Percentiles rank a stretch among this genome's conserved stretches.
Conservation (phyloP, 2,329 filamentous ascomycete genomes). For the Lachnellula cervina region DNA sequence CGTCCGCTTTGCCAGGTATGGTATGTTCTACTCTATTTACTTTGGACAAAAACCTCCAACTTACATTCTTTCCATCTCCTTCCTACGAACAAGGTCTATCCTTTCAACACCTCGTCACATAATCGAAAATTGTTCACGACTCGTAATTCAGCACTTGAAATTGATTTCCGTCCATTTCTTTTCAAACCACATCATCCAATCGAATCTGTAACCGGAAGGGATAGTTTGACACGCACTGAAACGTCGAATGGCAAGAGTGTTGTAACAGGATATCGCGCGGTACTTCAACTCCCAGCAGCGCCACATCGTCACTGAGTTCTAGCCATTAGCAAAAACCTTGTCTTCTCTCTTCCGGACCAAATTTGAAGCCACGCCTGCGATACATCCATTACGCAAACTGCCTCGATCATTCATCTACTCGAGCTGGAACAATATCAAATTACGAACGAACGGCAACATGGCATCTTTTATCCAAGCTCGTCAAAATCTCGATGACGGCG, state of each 20-base stretch:
- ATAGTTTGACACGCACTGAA: slow-evolving; percentile 13
- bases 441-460: background rate
- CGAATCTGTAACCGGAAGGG: background rate
- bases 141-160: background rate
- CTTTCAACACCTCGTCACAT: too few relatives aligned
- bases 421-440: background rate
- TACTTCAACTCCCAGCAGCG: slow-evolving; percentile 8
- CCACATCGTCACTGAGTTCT: slow-evolving; percentile 1
- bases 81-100: background rate
- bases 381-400: slow-evolving; percentile 6
- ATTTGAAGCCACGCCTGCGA: slow-evolving; percentile 7
- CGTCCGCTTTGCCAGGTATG: too few relatives aligned
- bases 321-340: slow-evolving; percentile 10
- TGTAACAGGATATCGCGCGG: slow-evolving; percentile 13
- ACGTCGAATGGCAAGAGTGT: slow-evolving; percentile 12
- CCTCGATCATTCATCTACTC: background rate
- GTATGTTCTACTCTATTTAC: too few relatives aligned
- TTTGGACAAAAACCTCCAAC: background rate
- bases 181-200: background rate
- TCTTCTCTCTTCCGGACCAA: slow-evolving; percentile 1
- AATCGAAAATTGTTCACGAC: background rate
- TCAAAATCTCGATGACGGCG: slow-evolving; percentile 2
- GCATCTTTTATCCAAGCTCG: background rate
- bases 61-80: background rate
- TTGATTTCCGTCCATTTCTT: background rate